Percentiles rank a stretch among this genome's conserved stretches.
Conservation (phyloP, 148 eudicot species). For the Oxyria digyna region DNA sequence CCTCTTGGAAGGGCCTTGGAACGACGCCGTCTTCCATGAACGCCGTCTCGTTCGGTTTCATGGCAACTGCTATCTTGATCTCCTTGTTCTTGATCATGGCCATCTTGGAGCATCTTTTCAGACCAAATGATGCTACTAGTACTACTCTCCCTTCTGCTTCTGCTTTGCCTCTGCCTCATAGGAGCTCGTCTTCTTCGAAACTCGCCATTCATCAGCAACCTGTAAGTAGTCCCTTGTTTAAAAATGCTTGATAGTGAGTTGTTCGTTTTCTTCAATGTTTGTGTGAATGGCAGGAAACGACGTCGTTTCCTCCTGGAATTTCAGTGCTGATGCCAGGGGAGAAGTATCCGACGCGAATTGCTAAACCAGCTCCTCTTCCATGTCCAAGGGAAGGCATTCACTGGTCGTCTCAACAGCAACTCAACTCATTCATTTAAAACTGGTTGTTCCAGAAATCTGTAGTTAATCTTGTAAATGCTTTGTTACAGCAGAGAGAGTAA, state of each 20-base stretch:
- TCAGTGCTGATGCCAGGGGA: constrained; percentile 1
- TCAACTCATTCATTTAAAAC: neutral
- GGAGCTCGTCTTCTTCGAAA: neutral
- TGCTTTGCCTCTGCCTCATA: constrained; percentile 6
- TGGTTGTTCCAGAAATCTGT: no score
- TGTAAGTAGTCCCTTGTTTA: neutral
- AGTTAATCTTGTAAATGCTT: neutral
- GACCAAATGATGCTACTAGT: constrained; percentile 21
- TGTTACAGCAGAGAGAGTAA: neutral
- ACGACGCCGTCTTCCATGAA: constrained; percentile 31
- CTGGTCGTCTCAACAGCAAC: neutral
- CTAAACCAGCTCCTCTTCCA: constrained; percentile 4
- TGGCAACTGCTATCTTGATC: constrained; percentile 61
- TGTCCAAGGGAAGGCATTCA: neutral
- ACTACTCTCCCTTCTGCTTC: no score
- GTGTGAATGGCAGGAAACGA: neutral
- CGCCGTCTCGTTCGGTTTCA: constrained; percentile 70
- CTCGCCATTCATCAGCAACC: neutral
- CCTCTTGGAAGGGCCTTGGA: constrained; percentile 44
- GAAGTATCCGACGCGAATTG: constrained; percentile 1
- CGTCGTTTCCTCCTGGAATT: neutral
- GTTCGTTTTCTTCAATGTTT: neutral
- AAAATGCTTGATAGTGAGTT: neutral
- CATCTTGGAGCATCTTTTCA: constrained; percentile 58
- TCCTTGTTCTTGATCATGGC: constrained; percentile 77